Percentiles rank a stretch among this genome's conserved stretches.
phyloP scores from a whole-genome alignment of 192 early-diverging fungal species.

The Phlyctochytrium planicorne region DNA sequence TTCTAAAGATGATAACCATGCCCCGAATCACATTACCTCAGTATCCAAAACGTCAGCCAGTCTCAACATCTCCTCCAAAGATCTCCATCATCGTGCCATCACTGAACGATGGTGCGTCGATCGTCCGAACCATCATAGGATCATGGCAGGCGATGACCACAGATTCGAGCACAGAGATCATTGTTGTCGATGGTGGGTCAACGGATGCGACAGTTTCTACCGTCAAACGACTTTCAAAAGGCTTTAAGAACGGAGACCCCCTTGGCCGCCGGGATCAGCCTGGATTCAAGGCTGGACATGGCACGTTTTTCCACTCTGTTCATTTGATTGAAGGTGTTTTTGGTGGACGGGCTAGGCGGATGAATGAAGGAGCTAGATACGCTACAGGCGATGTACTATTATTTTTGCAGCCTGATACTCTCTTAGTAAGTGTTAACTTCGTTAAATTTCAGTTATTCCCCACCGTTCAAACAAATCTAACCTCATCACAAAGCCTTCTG shows the following conservation, averaged over 20 bases:
- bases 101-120: not conserved
- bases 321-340: not conserved
- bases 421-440: not conserved
- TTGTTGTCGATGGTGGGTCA: constrained; percentile 3
- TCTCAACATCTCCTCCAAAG: no score
- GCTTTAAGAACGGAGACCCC: not conserved
- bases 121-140: not conserved
- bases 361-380: not conserved
- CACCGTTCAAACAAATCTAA: not conserved
- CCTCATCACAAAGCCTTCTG: not conserved
- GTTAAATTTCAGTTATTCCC: no score
- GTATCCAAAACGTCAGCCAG: not conserved
- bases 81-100: constrained; percentile 1
- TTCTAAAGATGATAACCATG: not conserved
- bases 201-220: not conserved
- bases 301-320: not conserved
- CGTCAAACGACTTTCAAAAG: not conserved
- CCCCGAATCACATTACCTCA: not conserved
- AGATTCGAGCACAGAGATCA: not conserved
- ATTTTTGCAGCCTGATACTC: constrained; percentile 5
- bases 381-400: not conserved
- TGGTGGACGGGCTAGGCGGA: not conserved
- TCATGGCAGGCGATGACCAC: not conserved
- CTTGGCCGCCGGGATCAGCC: not conserved
- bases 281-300: not conserved